Evolutionary conservation across 371 early-diverging fungal genomes (phyloP), one percentile per base, ranked within the genome.

Genomic region (Circinella umbellata): DNA sequence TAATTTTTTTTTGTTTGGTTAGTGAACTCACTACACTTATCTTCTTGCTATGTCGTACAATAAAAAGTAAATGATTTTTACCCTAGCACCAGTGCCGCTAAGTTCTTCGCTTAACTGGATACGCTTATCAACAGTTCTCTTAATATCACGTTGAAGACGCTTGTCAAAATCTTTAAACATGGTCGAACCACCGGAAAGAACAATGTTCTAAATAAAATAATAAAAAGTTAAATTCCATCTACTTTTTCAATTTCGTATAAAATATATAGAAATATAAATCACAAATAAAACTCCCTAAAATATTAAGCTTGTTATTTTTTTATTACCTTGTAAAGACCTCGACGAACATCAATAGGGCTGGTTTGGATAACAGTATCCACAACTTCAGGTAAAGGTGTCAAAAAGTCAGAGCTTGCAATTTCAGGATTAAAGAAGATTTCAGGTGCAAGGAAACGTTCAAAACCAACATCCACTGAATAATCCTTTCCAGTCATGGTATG

Each of bases 401-500:
- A 80, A 76, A 96, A 98, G 75, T 97, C 98, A n/a, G 96, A 92
- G 85, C 92, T 93, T 49, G 94, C 94, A 70, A 98, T 95, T 79
- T 98, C 99, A 37, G 99, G 99, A 77, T 96, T 98, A 86, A 98
- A 98, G 84, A 98, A 98, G 82, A 98, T 94, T 76, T 98, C 99
- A 20, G 99, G 99, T 20, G 96, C 99, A 73, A 98, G 85, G 89
- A 98, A 98, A 68, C 98, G 95, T 75, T 98, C 99, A 75, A 93
- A 98, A 61, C 99, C 99, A 72, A 98, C 95, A 85, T 98, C 97
- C 18, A 98, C 95, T 34, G 86, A 85, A 77, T 96, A 97, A 18
- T 91, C 83, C 92, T 95, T 75, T 74, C 94, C 90, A 69, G 96
- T 97, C 63, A 96, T 86, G 64, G 89, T 87, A 75, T 97, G 93